Percentiles rank a stretch among this genome's conserved stretches.
Conservation (phyloP, 345 rosid genomes). For the Lumnitzera littorea region DNA sequence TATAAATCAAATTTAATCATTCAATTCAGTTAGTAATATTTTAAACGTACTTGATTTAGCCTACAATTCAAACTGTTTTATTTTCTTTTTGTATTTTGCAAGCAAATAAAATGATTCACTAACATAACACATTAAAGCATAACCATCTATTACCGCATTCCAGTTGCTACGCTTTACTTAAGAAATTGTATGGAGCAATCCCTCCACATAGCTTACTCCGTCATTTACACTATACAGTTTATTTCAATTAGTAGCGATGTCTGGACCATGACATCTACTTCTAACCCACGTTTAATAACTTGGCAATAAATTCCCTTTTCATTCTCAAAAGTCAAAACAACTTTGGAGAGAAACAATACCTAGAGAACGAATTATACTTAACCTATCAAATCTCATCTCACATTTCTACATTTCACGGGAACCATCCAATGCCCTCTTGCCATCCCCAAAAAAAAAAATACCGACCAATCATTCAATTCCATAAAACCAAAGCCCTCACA, state of each 20-base stretch:
- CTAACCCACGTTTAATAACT: constrained; percentile 43
- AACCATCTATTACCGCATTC: constrained; percentile 68
- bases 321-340: constrained; percentile 20
- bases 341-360: constrained; percentile 41
- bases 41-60: too few species aligned
- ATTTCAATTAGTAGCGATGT: constrained; percentile 57
- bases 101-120: too few species aligned
- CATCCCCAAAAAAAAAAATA: constrained; percentile 48
- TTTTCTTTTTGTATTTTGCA: too few species aligned
- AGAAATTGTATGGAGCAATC: constrained; percentile 32
- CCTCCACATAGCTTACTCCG: constrained; percentile 45
- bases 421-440: constrained; percentile 25
- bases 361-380: constrained; percentile 42
- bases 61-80: too few species aligned
- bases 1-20: too few species aligned
- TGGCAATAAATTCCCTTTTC: constrained; percentile 77
- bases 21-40: too few species aligned
- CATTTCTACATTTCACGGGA: constrained; percentile 38
- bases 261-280: constrained; percentile 42
- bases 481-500: constrained; percentile 56
- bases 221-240: constrained; percentile 61
- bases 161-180: constrained; percentile 51
- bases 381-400: constrained; percentile 40
- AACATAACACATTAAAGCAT: constrained; percentile 27
- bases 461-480: constrained; percentile 76